Percentiles rank a stretch among this genome's conserved stretches.
phyloP scores from a whole-genome alignment of 2,329 filamentous ascomycete genomes.

The Pseudocercospora macadamiae region DNA sequence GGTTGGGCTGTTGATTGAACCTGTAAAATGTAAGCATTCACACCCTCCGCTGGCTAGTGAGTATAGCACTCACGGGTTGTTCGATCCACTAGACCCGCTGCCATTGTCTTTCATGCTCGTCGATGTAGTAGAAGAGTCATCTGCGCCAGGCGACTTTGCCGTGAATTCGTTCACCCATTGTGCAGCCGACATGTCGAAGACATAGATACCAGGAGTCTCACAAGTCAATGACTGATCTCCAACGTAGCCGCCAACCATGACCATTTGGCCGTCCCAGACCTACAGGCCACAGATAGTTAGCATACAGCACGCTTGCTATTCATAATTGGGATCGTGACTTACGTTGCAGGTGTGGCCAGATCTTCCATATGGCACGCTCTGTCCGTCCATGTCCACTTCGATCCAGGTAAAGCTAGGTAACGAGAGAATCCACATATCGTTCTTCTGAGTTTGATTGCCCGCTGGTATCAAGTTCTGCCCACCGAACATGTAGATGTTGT shows the following conservation, averaged over 20 bases:
- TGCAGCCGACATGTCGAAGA: constrained; percentile 73
- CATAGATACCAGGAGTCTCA: constrained; percentile 70
- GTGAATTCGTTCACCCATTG: constrained; percentile 73
- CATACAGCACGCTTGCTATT: too few species aligned
- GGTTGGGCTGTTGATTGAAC: constrained; percentile 56
- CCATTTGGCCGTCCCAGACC: constrained; percentile 81
- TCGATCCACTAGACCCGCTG: constrained; percentile 14
- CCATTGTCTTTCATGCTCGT: constrained; percentile 13
- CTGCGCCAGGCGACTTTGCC: constrained; percentile 59
- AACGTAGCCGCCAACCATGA: constrained; percentile 73
- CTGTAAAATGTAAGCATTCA: constrained; percentile 38
- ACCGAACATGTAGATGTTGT: constrained; percentile 78
- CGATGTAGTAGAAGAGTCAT: constrained; percentile 20
- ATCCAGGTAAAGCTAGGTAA: constrained; percentile 83
- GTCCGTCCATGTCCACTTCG: constrained; percentile 57
- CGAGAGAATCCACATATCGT: constrained; percentile 78
- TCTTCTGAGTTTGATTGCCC: constrained; percentile 62
- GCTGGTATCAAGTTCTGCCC: constrained; percentile 72
- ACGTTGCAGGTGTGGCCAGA: constrained; percentile 76
- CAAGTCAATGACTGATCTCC: constrained; percentile 60
- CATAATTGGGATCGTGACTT: too few species aligned
- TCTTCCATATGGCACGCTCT: constrained; percentile 59
- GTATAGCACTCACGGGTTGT: constrained; percentile 20
- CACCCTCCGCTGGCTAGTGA: not conserved
- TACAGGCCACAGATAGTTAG: too few species aligned